Evolutionary conservation across 2,329 filamentous ascomycete genomes (phyloP).

Genomic region (Bipolaris sorokiniana): DNA sequence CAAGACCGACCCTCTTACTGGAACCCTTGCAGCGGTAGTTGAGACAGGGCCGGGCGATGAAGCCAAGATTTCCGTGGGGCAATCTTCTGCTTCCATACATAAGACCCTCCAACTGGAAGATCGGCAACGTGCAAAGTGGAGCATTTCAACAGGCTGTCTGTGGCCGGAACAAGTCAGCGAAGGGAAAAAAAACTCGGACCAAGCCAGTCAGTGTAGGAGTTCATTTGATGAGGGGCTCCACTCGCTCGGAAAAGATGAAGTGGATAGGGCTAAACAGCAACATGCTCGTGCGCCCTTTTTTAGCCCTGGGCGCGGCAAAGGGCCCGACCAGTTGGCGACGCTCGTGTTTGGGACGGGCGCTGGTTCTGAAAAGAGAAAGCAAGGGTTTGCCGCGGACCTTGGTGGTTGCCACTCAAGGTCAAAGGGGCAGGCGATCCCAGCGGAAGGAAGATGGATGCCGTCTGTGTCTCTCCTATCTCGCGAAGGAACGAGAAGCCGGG

Average conservation of each 20-base stretch:
- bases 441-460: neutral
- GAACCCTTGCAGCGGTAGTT: constrained; percentile 16
- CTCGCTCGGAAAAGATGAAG: neutral
- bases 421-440: constrained; percentile 10
- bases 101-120: constrained; percentile 1
- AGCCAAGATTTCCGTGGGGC: constrained; percentile 19
- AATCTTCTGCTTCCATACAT: neutral
- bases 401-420: neutral
- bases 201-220: neutral
- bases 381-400: neutral
- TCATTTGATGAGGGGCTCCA: neutral
- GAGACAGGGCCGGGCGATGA: constrained; percentile 9
- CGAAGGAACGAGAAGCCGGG: neutral
- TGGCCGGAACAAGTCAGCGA: neutral
- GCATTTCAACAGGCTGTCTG: neutral
- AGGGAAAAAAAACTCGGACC: too few relatives aligned
- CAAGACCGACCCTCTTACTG: constrained; percentile 11
- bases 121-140: constrained; percentile 19
- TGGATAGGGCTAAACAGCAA: neutral
- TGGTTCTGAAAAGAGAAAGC: neutral
- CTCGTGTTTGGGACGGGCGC: constrained; percentile 4
- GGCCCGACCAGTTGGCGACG: constrained; percentile 1
- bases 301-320: neutral
- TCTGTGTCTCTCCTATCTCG: neutral
- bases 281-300: neutral